Evolutionary conservation across 495 filamentous ascomycete species (phyloP), one percentile per base, ranked within the genome.

Genomic region (Talaromyces thailandensis): DNA sequence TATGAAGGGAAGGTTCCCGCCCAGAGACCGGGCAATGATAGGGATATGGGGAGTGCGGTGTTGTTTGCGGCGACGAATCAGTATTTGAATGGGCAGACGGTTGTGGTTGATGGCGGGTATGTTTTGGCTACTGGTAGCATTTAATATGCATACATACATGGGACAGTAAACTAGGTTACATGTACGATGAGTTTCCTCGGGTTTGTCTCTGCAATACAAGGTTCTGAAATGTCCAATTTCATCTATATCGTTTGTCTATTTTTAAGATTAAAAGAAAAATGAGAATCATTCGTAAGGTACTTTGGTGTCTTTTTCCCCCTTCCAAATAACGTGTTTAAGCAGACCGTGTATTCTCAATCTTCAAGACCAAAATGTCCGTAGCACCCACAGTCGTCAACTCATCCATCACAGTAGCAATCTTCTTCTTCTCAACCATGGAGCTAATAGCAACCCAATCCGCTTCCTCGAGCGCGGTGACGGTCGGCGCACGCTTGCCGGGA

Each of bases 401-500:
- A 72, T 98, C 94, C 94, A 98, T 98, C 37, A 90, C 91, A 5
- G 81, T 81, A 2, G 95, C 95, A 62, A 96, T 87, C 63, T 79
- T 78, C 78, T 91, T 93, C 81, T 93, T 92, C 79, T 91, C 88
- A 2, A 97, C 94, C 94, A 98, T 98, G 9, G 86, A 84, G 69
- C 85, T 90, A 65, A 98, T 86, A 58, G 94, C 92, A 24, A 97
- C 92, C 94, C 94, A 98, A 48, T 86, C 88, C 56, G 90, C 85
- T 71, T 90, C 89, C 63, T 96, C 94, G 4, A 98, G 80, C 5
- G 87, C 79, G 16, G 86, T 97, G 68, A 98, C 82, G 6, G 92
- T 96, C 2, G 95, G 92, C 12, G 94, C 94, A 61, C 95, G 88
- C 77, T 96, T 96, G 61, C 94, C 94, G 1, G 95, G 94, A 0